Percentiles rank a stretch among this genome's conserved stretches.
Conservation (phyloP, 176 grass and related monocot genomes). For the Aegilops tauschii region DNA sequence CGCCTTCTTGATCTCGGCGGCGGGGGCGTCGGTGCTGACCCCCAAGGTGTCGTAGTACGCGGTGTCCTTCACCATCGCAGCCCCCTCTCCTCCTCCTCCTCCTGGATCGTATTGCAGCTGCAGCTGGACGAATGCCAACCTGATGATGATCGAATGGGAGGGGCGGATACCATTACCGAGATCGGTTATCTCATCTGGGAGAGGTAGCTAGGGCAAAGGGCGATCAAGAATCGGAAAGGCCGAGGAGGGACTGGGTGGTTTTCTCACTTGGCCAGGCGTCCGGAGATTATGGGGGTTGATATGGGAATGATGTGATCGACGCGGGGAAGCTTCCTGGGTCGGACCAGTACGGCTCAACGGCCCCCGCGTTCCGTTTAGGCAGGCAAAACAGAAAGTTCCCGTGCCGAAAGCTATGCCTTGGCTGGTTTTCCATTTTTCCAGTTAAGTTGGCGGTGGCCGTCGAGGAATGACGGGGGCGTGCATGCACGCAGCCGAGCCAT, state of each 20-base stretch:
- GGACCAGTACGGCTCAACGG: neutral
- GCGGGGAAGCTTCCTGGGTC: neutral
- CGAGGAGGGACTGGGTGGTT: neutral
- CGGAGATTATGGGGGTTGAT: neutral
- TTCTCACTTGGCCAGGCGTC: neutral
- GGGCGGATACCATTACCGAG: neutral
- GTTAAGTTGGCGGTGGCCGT: neutral
- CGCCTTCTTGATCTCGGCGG: slow-evolving; percentile 91
- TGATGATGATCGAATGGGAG: neutral
- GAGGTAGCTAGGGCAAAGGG: neutral
- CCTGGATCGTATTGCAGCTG: neutral
- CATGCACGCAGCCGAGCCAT: too few relatives aligned
- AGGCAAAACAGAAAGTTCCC: too few relatives aligned
- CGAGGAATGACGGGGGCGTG: neutral
- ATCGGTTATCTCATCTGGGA: neutral
- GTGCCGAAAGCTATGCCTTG: too few relatives aligned
- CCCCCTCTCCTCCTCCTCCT: neutral
- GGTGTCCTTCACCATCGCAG: slow-evolving; percentile 62
- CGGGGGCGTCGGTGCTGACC: slow-evolving; percentile 71
- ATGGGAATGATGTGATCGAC: slow-evolving; percentile 27
- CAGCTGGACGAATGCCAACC: neutral
- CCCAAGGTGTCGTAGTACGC: slow-evolving; percentile 77
- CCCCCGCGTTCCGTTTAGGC: too few relatives aligned
- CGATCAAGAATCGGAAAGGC: neutral
- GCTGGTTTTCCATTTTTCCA: too few relatives aligned